These are phyloP conservation scores for Harringtonia aguacate DNA, from an alignment of 2,329 filamentous ascomycete species.

Conservation along the genomic window DNA sequence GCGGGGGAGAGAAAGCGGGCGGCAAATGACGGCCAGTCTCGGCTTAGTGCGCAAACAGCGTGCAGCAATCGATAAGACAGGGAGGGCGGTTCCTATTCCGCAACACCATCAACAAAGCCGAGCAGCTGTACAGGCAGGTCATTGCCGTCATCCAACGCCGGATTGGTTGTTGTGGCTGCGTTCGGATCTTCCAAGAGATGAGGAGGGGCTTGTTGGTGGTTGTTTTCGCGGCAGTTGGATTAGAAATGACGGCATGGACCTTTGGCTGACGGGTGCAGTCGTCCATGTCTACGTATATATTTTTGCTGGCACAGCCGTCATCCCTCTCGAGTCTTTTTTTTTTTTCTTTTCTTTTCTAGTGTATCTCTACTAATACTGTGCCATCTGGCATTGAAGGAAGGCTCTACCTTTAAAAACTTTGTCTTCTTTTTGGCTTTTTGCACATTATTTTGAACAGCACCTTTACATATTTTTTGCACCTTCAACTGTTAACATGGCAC, in stretches of 20 bases:
- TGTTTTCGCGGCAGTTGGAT: no score
- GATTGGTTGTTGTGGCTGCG: background rate
- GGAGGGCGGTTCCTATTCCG: conserved; percentile 7
- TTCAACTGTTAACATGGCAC: conserved; percentile 37
- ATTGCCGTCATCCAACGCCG: background rate
- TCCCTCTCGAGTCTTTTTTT: no score
- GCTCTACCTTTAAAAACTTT: no score
- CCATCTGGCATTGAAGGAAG: no score
- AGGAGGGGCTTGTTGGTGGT: no score
- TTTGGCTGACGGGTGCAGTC: no score
- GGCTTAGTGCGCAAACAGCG: background rate
- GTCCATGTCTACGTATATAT: no score
- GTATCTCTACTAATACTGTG: background rate
- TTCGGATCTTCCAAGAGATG: no score
- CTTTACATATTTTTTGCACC: conserved; percentile 3
- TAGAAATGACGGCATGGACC: no score
- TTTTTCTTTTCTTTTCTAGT: background rate
- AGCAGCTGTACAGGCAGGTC: background rate
- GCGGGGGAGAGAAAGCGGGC: background rate
- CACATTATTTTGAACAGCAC: background rate
- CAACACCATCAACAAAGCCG: conserved; percentile 9
- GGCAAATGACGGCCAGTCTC: background rate
- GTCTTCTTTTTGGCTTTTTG: no score
- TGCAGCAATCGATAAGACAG: background rate
- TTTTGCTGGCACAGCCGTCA: no score